Conservation (phyloP, 1,139 yeast genomes). For the Nematodospora anomalae region DNA sequence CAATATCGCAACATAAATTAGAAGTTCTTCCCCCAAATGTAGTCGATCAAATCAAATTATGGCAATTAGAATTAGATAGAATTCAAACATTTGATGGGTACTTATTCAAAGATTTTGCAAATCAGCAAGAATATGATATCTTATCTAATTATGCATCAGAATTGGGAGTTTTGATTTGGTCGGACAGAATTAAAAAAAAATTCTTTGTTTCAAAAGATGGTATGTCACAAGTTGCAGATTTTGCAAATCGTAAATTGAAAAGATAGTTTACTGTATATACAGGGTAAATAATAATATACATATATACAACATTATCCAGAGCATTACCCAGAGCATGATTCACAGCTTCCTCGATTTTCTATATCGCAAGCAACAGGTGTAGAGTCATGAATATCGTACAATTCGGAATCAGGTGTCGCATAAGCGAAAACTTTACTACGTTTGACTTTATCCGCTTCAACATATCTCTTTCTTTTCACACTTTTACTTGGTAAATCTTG, state of each 20-base stretch:
- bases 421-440: slow-evolving; percentile 9
- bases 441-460: slow-evolving; percentile 14
- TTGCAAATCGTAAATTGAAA: slow-evolving; percentile 63
- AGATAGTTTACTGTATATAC: slow-evolving; percentile 8
- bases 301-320: slow-evolving; percentile 2
- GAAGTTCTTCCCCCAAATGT: slow-evolving; percentile 91
- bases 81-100: slow-evolving; percentile 87
- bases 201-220: slow-evolving; percentile 85
- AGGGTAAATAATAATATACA: not conserved
- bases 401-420: slow-evolving; percentile 17
- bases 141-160: slow-evolving; percentile 81
- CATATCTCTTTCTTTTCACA: slow-evolving; percentile 23
- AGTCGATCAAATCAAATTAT: slow-evolving; percentile 87
- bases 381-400: slow-evolving; percentile 31
- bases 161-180: slow-evolving; percentile 87
- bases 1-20: slow-evolving; percentile 43
- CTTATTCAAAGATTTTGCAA: slow-evolving; percentile 80
- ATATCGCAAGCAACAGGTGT: slow-evolving; percentile 43
- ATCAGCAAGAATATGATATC: slow-evolving; percentile 71
- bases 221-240: slow-evolving; percentile 83
- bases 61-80: slow-evolving; percentile 96
- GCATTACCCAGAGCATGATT: slow-evolving; percentile 49
- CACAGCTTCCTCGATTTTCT: slow-evolving; percentile 37
- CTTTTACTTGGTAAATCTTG: slow-evolving; percentile 7
- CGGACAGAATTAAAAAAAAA: slow-evolving; percentile 66